These are phyloP conservation scores for Aureobasidium lini DNA, from an alignment of 2,329 filamentous ascomycete genomes.

Conservation along the genomic window DNA sequence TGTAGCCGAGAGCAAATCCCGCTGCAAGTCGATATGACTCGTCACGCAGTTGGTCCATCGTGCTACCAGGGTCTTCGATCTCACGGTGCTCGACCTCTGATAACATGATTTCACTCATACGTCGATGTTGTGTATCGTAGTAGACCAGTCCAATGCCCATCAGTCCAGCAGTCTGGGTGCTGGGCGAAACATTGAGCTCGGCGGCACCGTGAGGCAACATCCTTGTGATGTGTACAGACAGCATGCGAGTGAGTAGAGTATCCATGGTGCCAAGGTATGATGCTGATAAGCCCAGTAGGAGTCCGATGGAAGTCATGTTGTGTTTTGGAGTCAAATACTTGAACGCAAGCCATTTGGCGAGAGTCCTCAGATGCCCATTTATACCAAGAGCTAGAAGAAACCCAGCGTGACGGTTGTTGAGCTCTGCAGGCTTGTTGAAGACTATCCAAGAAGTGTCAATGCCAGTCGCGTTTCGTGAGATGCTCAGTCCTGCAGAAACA, in stretches of 20 bases:
- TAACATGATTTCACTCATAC: conserved; percentile 98
- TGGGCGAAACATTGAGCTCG: conserved; percentile 83
- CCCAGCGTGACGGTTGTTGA: conserved; percentile 93
- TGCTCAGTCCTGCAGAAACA: conserved; percentile 83
- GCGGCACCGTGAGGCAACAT: conserved; percentile 90
- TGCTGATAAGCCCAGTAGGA: conserved; percentile 85
- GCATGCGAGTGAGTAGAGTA: conserved; percentile 79
- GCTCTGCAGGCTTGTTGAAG: conserved; percentile 89
- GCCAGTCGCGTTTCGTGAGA: conserved; percentile 80
- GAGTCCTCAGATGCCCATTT: conserved; percentile 86
- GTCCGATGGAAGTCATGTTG: conserved; percentile 95
- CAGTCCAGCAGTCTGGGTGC: conserved; percentile 91
- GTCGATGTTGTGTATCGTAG: conserved; percentile 87
- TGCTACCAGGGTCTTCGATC: conserved; percentile 58
- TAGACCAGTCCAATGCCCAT: conserved; percentile 96
- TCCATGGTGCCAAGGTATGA: conserved; percentile 98
- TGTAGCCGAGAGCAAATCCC: conserved; percentile 85
- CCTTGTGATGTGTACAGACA: conserved; percentile 92
- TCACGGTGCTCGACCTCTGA: conserved; percentile 91
- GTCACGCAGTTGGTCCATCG: conserved; percentile 73
- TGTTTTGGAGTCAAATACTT: conserved; percentile 99
- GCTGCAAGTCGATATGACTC: conserved; percentile 95
- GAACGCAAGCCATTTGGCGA: conserved; percentile 97
- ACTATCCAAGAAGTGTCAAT: conserved; percentile 99
- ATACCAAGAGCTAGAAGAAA: conserved; percentile 85